Evolutionary conservation across 2,329 filamentous ascomycete species (phyloP).

Genomic region (Amauroascus niger): DNA sequence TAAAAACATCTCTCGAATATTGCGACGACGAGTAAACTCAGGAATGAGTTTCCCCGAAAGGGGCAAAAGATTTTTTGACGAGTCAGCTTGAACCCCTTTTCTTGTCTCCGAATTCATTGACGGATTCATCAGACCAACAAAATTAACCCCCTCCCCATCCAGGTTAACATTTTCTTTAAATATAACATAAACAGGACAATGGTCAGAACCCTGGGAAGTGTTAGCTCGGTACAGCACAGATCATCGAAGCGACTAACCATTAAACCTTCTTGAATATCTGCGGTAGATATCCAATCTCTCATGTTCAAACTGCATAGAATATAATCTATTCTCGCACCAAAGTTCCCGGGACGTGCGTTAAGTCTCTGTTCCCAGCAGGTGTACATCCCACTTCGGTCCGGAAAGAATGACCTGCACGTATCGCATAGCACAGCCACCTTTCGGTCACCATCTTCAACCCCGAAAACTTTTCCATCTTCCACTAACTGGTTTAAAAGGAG

Average conservation of each 20-base stretch:
- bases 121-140: slow-evolving; percentile 70
- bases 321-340: slow-evolving; percentile 87
- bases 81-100: slow-evolving; percentile 56
- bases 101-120: slow-evolving; percentile 60
- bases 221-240: slow-evolving; percentile 17
- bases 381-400: slow-evolving; percentile 76
- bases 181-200: slow-evolving; percentile 81
- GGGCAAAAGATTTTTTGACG: slow-evolving; percentile 48
- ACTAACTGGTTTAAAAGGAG: slow-evolving; percentile 81
- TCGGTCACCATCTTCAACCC: slow-evolving; percentile 55
- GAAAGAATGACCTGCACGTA: slow-evolving; percentile 71
- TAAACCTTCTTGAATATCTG: slow-evolving; percentile 85
- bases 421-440: slow-evolving; percentile 70
- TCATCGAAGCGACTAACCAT: slow-evolving; percentile 41
- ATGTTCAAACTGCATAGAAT: slow-evolving; percentile 72
- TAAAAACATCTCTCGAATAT: slow-evolving; percentile 84
- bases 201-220: slow-evolving; percentile 63
- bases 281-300: slow-evolving; percentile 66
- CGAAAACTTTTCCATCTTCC: slow-evolving; percentile 42
- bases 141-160: slow-evolving; percentile 42
- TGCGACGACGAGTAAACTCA: slow-evolving; percentile 75
- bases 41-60: slow-evolving; percentile 75
- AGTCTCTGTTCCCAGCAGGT: slow-evolving; percentile 95
- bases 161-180: slow-evolving; percentile 54
- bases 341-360: slow-evolving; percentile 92